phyloP scores from a whole-genome alignment of 2,329 filamentous ascomycete genomes.

The Myrmaecium sp. region DNA sequence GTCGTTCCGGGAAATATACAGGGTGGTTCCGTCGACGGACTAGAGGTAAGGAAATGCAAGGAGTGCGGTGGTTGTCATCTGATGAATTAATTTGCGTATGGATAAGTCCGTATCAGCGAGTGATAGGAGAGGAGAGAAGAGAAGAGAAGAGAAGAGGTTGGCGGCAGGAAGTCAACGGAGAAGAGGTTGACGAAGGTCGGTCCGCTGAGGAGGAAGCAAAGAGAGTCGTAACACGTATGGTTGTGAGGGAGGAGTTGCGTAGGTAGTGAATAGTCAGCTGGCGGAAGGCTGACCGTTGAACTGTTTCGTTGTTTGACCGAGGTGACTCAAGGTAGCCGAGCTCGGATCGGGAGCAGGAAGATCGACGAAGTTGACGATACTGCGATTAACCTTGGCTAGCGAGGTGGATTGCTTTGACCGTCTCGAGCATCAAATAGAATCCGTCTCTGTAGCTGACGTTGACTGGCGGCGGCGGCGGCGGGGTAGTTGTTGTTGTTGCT shows the following conservation, averaged over 20 bases:
- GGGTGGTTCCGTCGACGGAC: slow-evolving; percentile 16
- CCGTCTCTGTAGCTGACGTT: slow-evolving; percentile 9
- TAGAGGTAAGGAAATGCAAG: slow-evolving; percentile 26
- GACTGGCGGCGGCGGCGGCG: slow-evolving; percentile 5
- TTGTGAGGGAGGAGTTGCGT: slow-evolving; percentile 9
- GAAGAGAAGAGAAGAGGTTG: slow-evolving; percentile 8
- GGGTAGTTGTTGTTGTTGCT: slow-evolving; percentile 6
- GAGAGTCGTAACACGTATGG: slow-evolving; percentile 21
- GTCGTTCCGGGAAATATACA: slow-evolving; percentile 25
- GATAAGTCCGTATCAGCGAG: slow-evolving; percentile 23
- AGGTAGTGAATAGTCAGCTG: slow-evolving; percentile 5
- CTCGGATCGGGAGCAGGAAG: slow-evolving; percentile 3
- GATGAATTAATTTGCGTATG: slow-evolving; percentile 22
- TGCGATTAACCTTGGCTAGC: slow-evolving; percentile 13
- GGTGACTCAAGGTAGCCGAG: slow-evolving; percentile 2
- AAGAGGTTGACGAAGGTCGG: slow-evolving; percentile 15
- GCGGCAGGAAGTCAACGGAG: slow-evolving; percentile 9
- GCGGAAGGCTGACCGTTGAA: not conserved
- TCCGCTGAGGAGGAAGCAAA: slow-evolving; percentile 15
- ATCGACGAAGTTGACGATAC: slow-evolving; percentile 3
- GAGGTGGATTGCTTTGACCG: slow-evolving; percentile 8
- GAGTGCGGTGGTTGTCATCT: slow-evolving; percentile 27
- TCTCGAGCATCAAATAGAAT: slow-evolving; percentile 12
- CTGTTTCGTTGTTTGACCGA: slow-evolving; percentile 2
- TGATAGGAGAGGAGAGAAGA: slow-evolving; percentile 10